Conservation (phyloP, 1,284 basidiomycete species). For the Lentinus polychrous region DNA sequence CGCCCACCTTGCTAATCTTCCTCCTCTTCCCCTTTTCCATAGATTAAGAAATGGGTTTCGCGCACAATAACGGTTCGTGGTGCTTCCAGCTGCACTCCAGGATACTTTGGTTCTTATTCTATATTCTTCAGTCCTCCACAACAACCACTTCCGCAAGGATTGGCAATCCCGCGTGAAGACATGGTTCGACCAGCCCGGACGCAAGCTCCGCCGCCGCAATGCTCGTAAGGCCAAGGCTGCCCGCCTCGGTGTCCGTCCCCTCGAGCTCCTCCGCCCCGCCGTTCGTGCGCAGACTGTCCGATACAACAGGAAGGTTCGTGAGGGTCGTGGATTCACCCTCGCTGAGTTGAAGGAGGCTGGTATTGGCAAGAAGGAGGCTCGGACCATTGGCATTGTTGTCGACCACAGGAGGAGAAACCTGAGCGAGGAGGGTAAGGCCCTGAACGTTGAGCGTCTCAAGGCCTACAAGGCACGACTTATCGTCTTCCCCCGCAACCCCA, state of each 20-base stretch:
- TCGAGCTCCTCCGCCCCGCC: constrained; percentile 90
- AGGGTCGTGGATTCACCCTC: constrained; percentile 95
- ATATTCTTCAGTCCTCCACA: constrained; percentile 65
- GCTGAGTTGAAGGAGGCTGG: constrained; percentile 95
- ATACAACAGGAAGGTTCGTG: constrained; percentile 98
- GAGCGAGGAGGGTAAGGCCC: constrained; percentile 93
- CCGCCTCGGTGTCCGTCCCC: constrained; percentile 87
- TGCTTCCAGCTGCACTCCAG: not conserved
- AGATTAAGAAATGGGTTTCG: constrained; percentile 61
- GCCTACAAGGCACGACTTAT: constrained; percentile 86
- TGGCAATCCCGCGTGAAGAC: constrained; percentile 94
- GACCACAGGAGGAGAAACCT: constrained; percentile 97
- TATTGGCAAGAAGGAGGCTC: constrained; percentile 90
- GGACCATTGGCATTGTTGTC: constrained; percentile 89
- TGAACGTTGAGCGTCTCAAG: constrained; percentile 94
- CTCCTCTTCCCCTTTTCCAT: constrained; percentile 6
- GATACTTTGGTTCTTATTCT: constrained; percentile 6
- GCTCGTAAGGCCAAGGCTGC: constrained; percentile 93
- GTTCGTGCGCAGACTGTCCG: constrained; percentile 96
- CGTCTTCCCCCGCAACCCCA: constrained; percentile 94
- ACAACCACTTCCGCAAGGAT: constrained; percentile 98
- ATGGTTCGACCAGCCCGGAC: constrained; percentile 99
- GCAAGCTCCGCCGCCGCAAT: constrained; percentile 93
- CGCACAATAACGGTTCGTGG: constrained; percentile 71
- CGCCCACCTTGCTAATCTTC: constrained; percentile 12